Evolutionary conservation across 768 basidiomycete species (phyloP).

Genomic region (Leccinellum albellum): DNA sequence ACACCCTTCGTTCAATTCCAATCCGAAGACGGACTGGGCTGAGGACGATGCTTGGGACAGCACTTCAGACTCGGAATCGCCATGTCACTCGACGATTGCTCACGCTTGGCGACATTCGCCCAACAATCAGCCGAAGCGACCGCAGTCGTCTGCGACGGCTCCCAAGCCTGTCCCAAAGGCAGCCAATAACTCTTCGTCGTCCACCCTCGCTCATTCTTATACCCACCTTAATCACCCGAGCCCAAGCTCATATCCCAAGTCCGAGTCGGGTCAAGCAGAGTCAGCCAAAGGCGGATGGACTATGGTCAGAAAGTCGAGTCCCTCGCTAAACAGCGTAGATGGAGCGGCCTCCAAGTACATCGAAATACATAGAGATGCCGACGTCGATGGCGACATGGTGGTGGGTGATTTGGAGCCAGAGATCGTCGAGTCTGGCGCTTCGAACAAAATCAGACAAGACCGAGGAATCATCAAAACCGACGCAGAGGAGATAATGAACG

Average conservation of each 20-base stretch:
- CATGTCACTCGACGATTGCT: constrained; percentile 50
- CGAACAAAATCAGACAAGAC: constrained; percentile 42
- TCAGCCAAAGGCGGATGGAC: constrained; percentile 70
- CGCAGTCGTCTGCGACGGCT: constrained; percentile 35
- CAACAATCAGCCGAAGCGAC: constrained; percentile 21
- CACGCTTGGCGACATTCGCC: constrained; percentile 40
- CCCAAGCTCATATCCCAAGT: constrained; percentile 68
- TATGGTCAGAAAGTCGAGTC: constrained; percentile 52
- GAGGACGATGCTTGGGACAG: constrained; percentile 89
- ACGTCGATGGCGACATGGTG: constrained; percentile 74
- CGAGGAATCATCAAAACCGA: constrained; percentile 58
- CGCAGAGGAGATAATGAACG: constrained; percentile 71
- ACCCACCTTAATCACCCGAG: constrained; percentile 75
- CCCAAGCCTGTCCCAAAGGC: constrained; percentile 56
- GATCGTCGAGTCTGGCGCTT: constrained; percentile 27
- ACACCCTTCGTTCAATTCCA: constrained; percentile 45
- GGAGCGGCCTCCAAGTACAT: constrained; percentile 19
- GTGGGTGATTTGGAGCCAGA: constrained; percentile 73
- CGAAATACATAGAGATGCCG: constrained; percentile 45
- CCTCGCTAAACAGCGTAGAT: constrained; percentile 25
- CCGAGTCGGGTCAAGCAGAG: constrained; percentile 38
- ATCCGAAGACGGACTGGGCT: constrained; percentile 60
- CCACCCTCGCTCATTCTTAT: constrained; percentile 74
- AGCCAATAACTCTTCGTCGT: constrained; percentile 51
- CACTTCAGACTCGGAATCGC: constrained; percentile 73